Evolutionary conservation across 2,329 filamentous ascomycete species (phyloP), one percentile per base, ranked within the genome.

Genomic region (Epichloe coenophiala): DNA sequence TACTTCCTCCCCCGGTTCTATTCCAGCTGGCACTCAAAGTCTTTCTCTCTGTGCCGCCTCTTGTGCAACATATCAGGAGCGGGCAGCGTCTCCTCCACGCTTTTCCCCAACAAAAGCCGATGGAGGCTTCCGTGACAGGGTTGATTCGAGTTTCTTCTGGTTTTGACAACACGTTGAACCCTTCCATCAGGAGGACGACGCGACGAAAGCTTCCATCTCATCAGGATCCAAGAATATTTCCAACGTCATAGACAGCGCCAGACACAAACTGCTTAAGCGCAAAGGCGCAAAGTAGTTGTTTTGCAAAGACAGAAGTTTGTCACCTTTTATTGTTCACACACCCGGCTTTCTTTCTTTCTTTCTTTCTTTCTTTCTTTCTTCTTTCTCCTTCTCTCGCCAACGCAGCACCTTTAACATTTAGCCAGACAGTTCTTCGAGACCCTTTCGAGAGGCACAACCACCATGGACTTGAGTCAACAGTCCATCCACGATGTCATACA

Each of bases 401-500:
- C 27, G 12, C 27, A 41, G 7, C 35, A 42, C 15, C 38, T 38
- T 47, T 37, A 21, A n/a, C 45, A 47, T 12, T 39, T 33, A 19
- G 15, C 3, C 40, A 17, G n/a, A 36, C 11, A 21, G 38, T 7
- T 36, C 3, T 17, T 17, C 39, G 31, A 37, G 12, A 45, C 17
- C 11, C 44, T 21, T 36, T 31, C 12, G 35, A 37, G 5, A 23
- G 33, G 17, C 12, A 27, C 27, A 43, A 48, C 47, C 57, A 58
- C 54, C 47, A 81, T 81, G 78, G 75, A 80, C 51, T 65, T 81
- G 49, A 77, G 67, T 56, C 67, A 71, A 50, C 63, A 69, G 52
- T 68, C 72, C 23, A 76, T 81, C 50, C 71, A 76, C 60, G 70
- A 76, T 61, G 72, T 77, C 51, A 71, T 79, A 51, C 78, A 81